Percentiles rank a stretch among this genome's conserved stretches.
Evolutionary conservation across 169 alveolate genomes (phyloP).

Genomic region (Eimeria tenella): DNA sequence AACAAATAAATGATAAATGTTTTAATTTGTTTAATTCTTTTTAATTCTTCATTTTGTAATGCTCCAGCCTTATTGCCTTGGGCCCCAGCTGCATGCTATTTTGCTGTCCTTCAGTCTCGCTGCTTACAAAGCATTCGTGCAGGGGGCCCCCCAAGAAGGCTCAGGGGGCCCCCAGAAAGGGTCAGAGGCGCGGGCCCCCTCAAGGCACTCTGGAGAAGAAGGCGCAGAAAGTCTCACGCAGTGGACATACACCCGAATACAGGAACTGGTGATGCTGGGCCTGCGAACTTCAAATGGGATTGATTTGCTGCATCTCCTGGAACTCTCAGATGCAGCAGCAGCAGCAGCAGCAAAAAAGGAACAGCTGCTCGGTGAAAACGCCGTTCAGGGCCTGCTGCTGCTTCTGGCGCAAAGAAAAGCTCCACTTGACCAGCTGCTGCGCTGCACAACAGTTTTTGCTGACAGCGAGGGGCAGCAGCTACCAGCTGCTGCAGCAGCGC

Average conservation of each 20-base stretch:
- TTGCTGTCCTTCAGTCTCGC: neutral
- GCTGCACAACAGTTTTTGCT: conserved; percentile 20
- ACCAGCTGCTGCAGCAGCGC: conserved; percentile 15
- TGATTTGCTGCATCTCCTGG: conserved; percentile 42
- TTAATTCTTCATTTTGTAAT: too few relatives aligned
- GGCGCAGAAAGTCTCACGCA: neutral
- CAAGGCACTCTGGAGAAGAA: neutral
- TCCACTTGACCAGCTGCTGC: conserved; percentile 51
- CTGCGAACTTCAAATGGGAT: conserved; percentile 56
- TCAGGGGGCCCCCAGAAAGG: neutral
- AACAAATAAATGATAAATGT: too few relatives aligned
- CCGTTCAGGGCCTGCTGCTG: neutral
- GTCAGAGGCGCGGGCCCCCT: neutral
- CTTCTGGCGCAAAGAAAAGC: conserved; percentile 41
- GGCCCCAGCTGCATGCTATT: neutral
- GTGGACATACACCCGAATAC: conserved; percentile 64
- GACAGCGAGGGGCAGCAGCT: neutral
- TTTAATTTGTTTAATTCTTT: too few relatives aligned
- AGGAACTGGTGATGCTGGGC: conserved; percentile 57
- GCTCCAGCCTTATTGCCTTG: too few relatives aligned
- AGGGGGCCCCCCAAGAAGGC: neutral
- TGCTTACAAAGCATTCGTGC: neutral
- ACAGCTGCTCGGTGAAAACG: too few relatives aligned
- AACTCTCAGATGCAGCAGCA: conserved; percentile 53
- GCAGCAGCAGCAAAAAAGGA: neutral